Evolutionary conservation across 2,329 filamentous ascomycete genomes (phyloP).

Genomic region (Ceratocystis smalleyi): DNA sequence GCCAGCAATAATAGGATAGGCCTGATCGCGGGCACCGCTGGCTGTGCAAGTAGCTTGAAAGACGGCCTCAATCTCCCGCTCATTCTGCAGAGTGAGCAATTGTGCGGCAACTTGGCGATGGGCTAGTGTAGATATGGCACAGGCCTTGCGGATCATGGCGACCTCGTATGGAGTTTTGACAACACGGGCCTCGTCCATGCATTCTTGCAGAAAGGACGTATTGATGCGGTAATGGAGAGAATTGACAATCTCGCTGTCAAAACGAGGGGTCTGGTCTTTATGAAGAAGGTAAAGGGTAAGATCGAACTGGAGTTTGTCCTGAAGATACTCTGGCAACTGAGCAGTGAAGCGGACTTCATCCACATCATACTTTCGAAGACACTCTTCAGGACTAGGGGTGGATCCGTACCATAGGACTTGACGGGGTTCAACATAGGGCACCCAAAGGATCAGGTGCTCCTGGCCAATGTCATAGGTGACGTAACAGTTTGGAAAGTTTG

Average conservation of each 20-base stretch:
- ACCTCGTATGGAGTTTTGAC: slow-evolving; percentile 81
- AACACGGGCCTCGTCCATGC: slow-evolving; percentile 67
- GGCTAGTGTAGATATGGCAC: slow-evolving; percentile 60
- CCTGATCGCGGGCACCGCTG: slow-evolving; percentile 57
- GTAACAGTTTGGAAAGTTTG: slow-evolving; percentile 37
- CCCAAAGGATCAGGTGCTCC: slow-evolving; percentile 56
- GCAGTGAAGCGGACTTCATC: slow-evolving; percentile 50
- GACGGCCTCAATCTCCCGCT: slow-evolving; percentile 68
- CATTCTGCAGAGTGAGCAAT: slow-evolving; percentile 50
- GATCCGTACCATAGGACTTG: slow-evolving; percentile 49
- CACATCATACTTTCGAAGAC: slow-evolving; percentile 47
- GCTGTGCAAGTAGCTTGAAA: slow-evolving; percentile 61
- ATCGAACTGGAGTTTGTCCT: slow-evolving; percentile 24
- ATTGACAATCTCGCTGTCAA: slow-evolving; percentile 25
- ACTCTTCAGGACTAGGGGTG: slow-evolving; percentile 45
- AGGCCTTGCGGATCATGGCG: slow-evolving; percentile 64
- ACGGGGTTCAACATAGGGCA: slow-evolving; percentile 50
- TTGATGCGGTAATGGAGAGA: slow-evolving; percentile 30
- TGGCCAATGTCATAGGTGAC: slow-evolving; percentile 42
- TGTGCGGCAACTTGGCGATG: slow-evolving; percentile 57
- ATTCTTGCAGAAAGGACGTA: slow-evolving; percentile 40
- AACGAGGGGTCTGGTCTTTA: slow-evolving; percentile 27
- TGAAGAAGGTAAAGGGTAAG: slow-evolving; percentile 32
- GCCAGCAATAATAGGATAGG: slow-evolving; percentile 81
- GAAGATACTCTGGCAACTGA: slow-evolving; percentile 35